These are phyloP conservation scores for Drechslerella coelobrocha DNA, from an alignment of 2,329 filamentous ascomycete genomes.

Conservation along the genomic window DNA sequence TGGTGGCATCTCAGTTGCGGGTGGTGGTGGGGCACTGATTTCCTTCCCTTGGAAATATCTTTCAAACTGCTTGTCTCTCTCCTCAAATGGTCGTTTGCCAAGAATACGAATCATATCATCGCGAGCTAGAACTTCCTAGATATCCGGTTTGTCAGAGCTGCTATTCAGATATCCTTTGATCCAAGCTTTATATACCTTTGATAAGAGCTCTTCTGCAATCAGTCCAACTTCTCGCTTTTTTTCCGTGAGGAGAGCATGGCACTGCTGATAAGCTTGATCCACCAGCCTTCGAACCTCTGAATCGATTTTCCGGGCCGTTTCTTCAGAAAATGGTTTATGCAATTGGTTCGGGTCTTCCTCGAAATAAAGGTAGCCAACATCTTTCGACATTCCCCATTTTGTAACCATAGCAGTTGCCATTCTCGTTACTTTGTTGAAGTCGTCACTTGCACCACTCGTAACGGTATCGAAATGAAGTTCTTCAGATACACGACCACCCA, in stretches of 20 bases:
- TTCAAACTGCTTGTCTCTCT: conserved; percentile 79
- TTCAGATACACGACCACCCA: conserved; percentile 92
- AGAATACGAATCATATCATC: conserved; percentile 92
- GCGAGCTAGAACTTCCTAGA: conserved; percentile 76
- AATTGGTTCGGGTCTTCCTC: conserved; percentile 79
- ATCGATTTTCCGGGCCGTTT: conserved; percentile 91
- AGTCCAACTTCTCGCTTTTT: conserved; percentile 89
- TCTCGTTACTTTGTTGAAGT: conserved; percentile 96
- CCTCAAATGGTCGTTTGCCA: conserved; percentile 81
- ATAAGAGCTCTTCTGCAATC: conserved; percentile 88
- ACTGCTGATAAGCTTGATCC: conserved; percentile 89
- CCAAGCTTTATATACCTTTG: conserved; percentile 64
- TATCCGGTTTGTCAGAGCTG: conserved; percentile 6
- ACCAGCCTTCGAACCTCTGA: conserved; percentile 88
- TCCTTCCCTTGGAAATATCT: conserved; percentile 81
- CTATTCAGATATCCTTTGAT: background rate
- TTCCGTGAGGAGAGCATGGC: conserved; percentile 78
- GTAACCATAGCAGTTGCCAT: conserved; percentile 99
- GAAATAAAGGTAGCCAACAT: conserved; percentile 91
- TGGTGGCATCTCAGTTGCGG: conserved; percentile 53
- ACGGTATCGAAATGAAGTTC: conserved; percentile 97
- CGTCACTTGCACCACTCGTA: conserved; percentile 90
- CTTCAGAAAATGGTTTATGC: conserved; percentile 94
- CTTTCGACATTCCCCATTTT: conserved; percentile 97
- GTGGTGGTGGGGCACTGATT: conserved; percentile 68